Evolutionary conservation across 2,329 filamentous ascomycete species (phyloP).

Genomic region (Onygenales sp.): DNA sequence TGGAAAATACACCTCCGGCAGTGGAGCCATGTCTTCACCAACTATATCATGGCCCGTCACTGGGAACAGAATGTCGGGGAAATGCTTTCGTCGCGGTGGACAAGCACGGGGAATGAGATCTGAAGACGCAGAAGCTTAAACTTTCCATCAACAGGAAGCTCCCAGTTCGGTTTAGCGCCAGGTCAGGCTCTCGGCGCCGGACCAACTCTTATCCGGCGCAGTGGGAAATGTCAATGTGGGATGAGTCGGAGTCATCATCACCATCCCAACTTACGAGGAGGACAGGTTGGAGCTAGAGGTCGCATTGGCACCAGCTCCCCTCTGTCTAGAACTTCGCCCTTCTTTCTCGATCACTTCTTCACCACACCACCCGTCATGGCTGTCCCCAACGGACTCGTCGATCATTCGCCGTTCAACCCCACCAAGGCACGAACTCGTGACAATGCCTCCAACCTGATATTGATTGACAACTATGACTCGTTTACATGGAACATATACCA

Average conservation of each 20-base stretch:
- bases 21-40: conserved; percentile 53
- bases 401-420: conserved; percentile 76
- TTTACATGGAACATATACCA: conserved; percentile 99
- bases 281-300: no score
- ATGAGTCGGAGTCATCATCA: no score
- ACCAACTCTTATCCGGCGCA: neutral
- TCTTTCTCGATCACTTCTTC: neutral
- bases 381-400: conserved; percentile 43
- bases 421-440: conserved; percentile 61
- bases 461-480: conserved; percentile 99
- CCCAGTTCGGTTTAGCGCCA: conserved; percentile 26
- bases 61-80: neutral
- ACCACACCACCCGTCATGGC: neutral
- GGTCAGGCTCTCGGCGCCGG: neutral
- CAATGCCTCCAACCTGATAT: conserved; percentile 78
- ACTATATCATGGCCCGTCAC: conserved; percentile 27
- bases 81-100: neutral
- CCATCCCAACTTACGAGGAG: no score
- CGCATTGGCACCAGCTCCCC: neutral
- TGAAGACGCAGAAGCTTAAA: neutral
- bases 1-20: conserved; percentile 69
- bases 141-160: conserved; percentile 24
- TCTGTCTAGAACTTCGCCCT: neutral
- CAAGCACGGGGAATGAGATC: neutral
- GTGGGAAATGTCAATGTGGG: no score